Percentiles rank a stretch among this genome's conserved stretches.
Conservation (phyloP, 2,329 filamentous ascomycete genomes). For the Alternaria hordeiaustralica region DNA sequence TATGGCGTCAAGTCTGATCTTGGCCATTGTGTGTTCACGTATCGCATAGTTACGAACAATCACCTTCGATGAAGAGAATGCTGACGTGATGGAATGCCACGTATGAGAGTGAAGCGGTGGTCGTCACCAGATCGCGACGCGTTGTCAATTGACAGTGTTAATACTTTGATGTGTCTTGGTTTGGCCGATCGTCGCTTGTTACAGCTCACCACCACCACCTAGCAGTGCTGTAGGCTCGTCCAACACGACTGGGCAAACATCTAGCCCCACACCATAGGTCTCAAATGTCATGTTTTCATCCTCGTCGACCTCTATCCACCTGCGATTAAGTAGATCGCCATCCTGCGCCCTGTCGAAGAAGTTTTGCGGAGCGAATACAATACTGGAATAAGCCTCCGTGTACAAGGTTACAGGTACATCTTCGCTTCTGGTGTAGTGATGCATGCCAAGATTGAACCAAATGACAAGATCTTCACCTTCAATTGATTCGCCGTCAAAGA, state of each 20-base stretch:
- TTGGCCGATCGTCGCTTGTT: not conserved
- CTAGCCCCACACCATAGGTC: conserved; percentile 15
- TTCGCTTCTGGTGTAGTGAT: conserved; percentile 36
- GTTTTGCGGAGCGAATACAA: conserved; percentile 7
- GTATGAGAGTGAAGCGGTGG: not conserved
- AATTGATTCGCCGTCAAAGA: conserved; percentile 56
- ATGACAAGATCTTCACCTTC: conserved; percentile 53
- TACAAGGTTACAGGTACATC: conserved; percentile 4
- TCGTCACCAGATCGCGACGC: not conserved
- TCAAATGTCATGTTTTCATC: conserved; percentile 7
- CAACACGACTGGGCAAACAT: conserved; percentile 5
- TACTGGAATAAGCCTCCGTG: conserved; percentile 3
- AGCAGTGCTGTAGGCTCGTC: conserved; percentile 13
- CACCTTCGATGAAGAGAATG: not conserved
- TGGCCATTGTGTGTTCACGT: not conserved
- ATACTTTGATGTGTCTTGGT: not conserved
- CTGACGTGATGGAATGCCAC: not conserved
- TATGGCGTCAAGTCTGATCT: not conserved
- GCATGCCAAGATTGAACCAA: conserved; percentile 61
- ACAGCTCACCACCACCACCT: not conserved
- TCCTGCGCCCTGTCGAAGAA: conserved; percentile 3
- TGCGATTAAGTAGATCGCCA: conserved; percentile 17
- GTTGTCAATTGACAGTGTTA: not conserved
- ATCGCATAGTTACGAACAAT: not conserved
- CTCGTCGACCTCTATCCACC: conserved; percentile 13